Conservation (phyloP, 495 filamentous ascomycete genomes). For the Penicillium silybi region DNA sequence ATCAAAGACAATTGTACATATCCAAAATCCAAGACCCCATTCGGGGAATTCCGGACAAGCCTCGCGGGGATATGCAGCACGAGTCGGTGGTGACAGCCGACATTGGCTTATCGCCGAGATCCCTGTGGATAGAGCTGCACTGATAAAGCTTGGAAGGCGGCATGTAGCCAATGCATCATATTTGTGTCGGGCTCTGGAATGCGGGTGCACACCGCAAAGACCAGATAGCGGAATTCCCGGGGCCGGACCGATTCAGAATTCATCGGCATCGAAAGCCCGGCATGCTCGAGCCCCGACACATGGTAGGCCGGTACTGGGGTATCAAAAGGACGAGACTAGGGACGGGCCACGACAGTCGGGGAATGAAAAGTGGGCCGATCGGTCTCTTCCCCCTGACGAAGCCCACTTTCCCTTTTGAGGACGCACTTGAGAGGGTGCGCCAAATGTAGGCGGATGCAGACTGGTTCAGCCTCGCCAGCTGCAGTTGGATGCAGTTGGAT, state of each 20-base stretch:
- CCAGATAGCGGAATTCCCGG: too few species aligned
- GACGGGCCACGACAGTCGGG: constrained; percentile 16
- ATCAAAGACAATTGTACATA: not conserved
- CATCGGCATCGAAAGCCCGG: not conserved
- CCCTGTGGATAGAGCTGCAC: not conserved
- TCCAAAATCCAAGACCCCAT: too few species aligned
- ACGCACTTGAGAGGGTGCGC: not conserved
- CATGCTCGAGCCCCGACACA: not conserved
- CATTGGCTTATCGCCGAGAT: not conserved
- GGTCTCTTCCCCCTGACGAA: not conserved
- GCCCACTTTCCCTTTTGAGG: not conserved
- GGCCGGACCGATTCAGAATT: not conserved
- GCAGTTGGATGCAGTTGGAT: not conserved
- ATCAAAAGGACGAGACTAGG: not conserved
- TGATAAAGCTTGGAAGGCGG: not conserved
- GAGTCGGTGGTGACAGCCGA: not conserved
- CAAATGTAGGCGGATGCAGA: not conserved
- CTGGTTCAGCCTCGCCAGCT: not conserved
- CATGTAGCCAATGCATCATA: not conserved
- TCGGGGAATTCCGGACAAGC: not conserved
- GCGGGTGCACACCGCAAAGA: not conserved
- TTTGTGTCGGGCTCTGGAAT: not conserved
- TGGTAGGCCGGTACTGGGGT: not conserved
- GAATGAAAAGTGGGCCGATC: constrained; percentile 22
- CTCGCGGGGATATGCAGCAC: not conserved